These are phyloP conservation scores for Yamadazyma endophytica DNA, from an alignment of 805 yeast genomes.

Conservation along the genomic window DNA sequence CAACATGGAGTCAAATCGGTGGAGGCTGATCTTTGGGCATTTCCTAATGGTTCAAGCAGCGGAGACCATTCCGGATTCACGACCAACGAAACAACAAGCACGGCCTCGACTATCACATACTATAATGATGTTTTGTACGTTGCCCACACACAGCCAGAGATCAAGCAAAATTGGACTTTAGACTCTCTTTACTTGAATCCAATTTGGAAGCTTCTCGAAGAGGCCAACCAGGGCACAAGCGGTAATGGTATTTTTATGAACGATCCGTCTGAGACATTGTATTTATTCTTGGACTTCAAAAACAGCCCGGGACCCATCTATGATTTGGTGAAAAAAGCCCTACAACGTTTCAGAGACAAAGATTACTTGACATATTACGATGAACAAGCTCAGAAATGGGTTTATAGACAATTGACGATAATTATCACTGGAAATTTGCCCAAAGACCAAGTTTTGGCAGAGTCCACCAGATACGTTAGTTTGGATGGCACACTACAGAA, in stretches of 20 bases:
- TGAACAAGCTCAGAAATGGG: conserved; percentile 22
- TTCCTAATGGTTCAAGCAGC: conserved; percentile 30
- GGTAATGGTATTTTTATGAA: conserved; percentile 31
- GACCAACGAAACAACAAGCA: conserved; percentile 9
- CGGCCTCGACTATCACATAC: conserved; percentile 10
- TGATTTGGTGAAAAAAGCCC: conserved; percentile 38
- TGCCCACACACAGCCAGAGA: conserved; percentile 52
- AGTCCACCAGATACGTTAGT: conserved; percentile 35
- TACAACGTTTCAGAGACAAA: conserved; percentile 44
- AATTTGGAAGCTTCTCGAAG: conserved; percentile 42
- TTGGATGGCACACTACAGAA: conserved; percentile 48
- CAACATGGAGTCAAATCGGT: conserved; percentile 51
- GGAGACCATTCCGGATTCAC: conserved; percentile 23
- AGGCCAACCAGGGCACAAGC: conserved; percentile 36
- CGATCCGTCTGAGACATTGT: conserved; percentile 47
- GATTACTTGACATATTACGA: conserved; percentile 52
- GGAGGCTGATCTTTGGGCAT: conserved; percentile 65
- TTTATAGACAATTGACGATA: conserved; percentile 55
- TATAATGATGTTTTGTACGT: conserved; percentile 45
- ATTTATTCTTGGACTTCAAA: conserved; percentile 62
- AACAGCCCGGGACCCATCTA: conserved; percentile 47
- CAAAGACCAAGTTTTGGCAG: conserved; percentile 16
- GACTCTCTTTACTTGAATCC: conserved; percentile 50
- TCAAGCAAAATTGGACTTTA: conserved; percentile 46
- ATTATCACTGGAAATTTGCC: conserved; percentile 68